Evolutionary conservation across 2,329 filamentous ascomycete genomes (phyloP).

Genomic region (Fusarium albosuccineum): DNA sequence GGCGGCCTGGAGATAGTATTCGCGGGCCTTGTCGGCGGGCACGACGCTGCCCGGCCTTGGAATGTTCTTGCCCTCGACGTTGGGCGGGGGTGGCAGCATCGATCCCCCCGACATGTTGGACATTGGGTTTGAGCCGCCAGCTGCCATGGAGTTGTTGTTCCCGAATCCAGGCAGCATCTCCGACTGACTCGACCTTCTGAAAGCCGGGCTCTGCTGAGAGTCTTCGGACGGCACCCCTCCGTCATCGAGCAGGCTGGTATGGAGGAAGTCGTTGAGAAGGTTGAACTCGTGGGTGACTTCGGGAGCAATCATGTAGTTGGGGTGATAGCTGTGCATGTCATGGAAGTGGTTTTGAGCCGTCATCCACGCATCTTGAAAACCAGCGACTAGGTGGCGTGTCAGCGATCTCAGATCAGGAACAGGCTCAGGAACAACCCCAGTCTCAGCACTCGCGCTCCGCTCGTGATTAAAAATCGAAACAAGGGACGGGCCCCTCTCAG

Average conservation of each 20-base stretch:
- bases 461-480: conserved; percentile 43
- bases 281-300: conserved; percentile 98
- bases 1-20: conserved; percentile 97
- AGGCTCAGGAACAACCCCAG: conserved; percentile 36
- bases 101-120: conserved; percentile 49
- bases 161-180: conserved; percentile 65
- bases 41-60: conserved; percentile 72
- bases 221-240: conserved; percentile 78
- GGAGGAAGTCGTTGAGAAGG: conserved; percentile 94
- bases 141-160: conserved; percentile 53
- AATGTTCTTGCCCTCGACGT: conserved; percentile 64
- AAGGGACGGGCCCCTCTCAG: conserved; percentile 37
- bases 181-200: conserved; percentile 57
- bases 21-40: conserved; percentile 79
- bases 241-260: conserved; percentile 91
- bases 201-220: conserved; percentile 60
- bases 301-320: conserved; percentile 91
- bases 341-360: conserved; percentile 79
- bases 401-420: conserved; percentile 42
- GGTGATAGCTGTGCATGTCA: conserved; percentile 94
- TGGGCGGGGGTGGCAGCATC: conserved; percentile 64
- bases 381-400: conserved; percentile 70
- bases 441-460: conserved; percentile 43
- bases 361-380: conserved; percentile 87
- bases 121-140: conserved; percentile 39